phyloP scores from a whole-genome alignment of 2,329 filamentous ascomycete species.

The Aspergillus japonicus region DNA sequence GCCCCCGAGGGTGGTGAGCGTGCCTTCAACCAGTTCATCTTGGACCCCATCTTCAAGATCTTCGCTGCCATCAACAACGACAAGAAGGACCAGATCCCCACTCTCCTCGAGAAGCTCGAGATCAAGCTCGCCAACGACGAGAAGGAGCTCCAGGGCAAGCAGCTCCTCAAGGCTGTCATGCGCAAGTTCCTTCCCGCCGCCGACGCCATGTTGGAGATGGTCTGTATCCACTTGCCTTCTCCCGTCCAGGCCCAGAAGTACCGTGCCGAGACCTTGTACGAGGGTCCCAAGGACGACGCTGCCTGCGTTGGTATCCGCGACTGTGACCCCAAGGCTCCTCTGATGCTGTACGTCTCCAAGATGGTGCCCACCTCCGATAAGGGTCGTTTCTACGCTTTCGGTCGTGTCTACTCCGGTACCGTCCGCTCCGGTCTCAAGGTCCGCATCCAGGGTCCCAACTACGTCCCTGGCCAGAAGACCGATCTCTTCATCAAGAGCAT shows the following conservation, averaged over 20 bases:
- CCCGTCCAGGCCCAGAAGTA: conserved; percentile 95
- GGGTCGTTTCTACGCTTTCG: conserved; percentile 99
- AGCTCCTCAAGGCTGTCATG: conserved; percentile 97
- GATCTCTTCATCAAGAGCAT: conserved; percentile 99
- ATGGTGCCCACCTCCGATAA: conserved; percentile 99
- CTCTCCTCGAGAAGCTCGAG: conserved; percentile 85
- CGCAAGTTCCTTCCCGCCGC: conserved; percentile 97
- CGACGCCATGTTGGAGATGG: conserved; percentile 98
- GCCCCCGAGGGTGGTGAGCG: conserved; percentile 78
- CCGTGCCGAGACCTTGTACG: conserved; percentile 97
- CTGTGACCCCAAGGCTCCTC: conserved; percentile 95
- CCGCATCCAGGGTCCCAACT: conserved; percentile 99
- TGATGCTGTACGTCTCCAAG: conserved; percentile 99
- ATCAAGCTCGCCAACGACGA: conserved; percentile 88
- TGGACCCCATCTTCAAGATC: conserved; percentile 99
- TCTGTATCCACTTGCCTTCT: conserved; percentile 98
- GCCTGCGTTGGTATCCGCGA: conserved; percentile 95
- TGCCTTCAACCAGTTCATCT: conserved; percentile 99
- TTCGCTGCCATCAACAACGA: conserved; percentile 96
- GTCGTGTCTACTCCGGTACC: conserved; percentile 99
- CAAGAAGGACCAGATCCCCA: conserved; percentile 88
- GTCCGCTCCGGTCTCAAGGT: conserved; percentile 98
- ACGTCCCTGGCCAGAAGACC: conserved; percentile 96
- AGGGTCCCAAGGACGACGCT: conserved; percentile 92
- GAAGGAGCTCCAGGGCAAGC: conserved; percentile 93